Base-by-base conservation (phyloP, 176 grass and related monocot species). In the Pontederia paniculata region DNA sequence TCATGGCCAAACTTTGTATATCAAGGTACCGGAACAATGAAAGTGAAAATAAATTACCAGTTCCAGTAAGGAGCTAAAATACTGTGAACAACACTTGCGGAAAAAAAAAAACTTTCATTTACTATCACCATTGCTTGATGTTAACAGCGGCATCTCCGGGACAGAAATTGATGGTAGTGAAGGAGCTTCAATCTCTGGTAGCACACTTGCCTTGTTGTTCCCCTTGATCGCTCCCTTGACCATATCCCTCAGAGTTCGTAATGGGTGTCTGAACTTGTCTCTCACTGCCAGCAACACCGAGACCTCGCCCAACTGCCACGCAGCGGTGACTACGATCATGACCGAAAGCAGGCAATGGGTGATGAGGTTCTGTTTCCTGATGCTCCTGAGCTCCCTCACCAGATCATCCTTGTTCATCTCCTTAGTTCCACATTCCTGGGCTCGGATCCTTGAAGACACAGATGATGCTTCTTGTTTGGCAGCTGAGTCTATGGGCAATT, bases 341-440 rank as follows among this genome's bases (percentile, higher is more conserved):
- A 44, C 78, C 0, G 66, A 71, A 14, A 81, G 65, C 28, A 80
- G 77, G 57, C 57, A 69, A 8, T 80, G 77, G 3, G 77, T 80
- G 13, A 80, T 70, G 16, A 59, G 19, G 57, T 80, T 74, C 50
- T 80, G 77, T 57, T 10, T 74, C 63, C 58, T 80, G 13, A 74
- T 62, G 42, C 20, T 64, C 50, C 61, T 69, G 9, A 80, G 12
- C 49, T 74, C 64, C 60, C 44, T 74, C 16, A 31, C 50, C 19
- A 80, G 51, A 42, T 80, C 57, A 47, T 68, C 45, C 19, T 69
- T 55, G 51, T 22, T 60, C 14, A 48, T 60, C 17, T 44, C 45
- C 12, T 54, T 57, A 20, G 19, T 69, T 56, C 23, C 52, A 22
- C 48, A 37, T 7, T 69, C 44, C 43, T 14, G 23, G 16, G 4